Percentiles rank a stretch among this genome's conserved stretches.
Evolutionary conservation across 2,329 filamentous ascomycete species (phyloP).

Genomic region (Alternaria dauci): DNA sequence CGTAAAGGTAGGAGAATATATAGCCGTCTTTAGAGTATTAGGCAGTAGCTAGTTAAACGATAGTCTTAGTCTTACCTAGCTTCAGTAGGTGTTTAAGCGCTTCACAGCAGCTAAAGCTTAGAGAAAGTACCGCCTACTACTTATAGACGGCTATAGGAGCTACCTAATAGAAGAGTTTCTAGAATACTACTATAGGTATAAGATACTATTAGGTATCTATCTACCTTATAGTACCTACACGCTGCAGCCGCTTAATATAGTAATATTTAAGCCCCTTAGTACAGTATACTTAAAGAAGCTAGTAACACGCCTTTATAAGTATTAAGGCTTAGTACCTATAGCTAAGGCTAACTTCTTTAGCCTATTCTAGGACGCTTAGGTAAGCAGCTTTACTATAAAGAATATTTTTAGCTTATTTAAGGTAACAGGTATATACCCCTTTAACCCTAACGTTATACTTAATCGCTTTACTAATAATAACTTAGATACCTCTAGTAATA

Average conservation of each 20-base stretch:
- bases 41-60: conserved; percentile 1
- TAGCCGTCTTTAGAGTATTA: background rate
- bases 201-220: background rate
- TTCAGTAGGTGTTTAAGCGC: conserved; percentile 10
- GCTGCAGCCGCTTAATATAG: conserved; percentile 15
- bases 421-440: too few relatives aligned
- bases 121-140: conserved; percentile 46
- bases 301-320: background rate
- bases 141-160: conserved; percentile 50
- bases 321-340: too few relatives aligned
- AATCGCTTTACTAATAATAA: background rate
- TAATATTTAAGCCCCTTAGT: conserved; percentile 2
- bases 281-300: conserved; percentile 1
- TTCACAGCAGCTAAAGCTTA: conserved; percentile 26
- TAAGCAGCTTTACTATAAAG: too few relatives aligned
- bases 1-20: conserved; percentile 4
- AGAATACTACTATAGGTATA: conserved; percentile 20
- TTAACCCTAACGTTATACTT: too few relatives aligned
- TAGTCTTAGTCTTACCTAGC: conserved; percentile 2
- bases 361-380: too few relatives aligned
- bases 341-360: too few relatives aligned
- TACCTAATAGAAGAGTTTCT: conserved; percentile 47
- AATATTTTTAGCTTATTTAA: too few relatives aligned
- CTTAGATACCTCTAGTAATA: background rate
- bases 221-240: conserved; percentile 5